A percentile compares a stretch with the other conserved stretches of the same genome.
These are phyloP conservation scores for Agrocybe pediades DNA, from an alignment of 768 basidiomycete genomes.

Conservation along the genomic window DNA sequence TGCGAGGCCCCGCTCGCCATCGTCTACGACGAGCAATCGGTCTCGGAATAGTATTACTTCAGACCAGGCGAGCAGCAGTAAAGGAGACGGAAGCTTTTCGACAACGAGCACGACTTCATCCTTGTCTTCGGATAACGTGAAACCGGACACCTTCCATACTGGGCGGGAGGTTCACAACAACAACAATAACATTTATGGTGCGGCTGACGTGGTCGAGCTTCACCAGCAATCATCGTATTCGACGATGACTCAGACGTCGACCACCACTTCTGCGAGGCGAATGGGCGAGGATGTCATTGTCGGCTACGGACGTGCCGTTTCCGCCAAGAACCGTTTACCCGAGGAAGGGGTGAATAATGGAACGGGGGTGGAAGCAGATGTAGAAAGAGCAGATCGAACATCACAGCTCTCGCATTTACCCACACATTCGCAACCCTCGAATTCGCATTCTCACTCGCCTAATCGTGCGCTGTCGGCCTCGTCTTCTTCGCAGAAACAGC, in stretches of 20 bases:
- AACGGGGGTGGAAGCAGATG: no score
- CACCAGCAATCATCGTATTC: no score
- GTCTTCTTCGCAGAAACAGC: conserved; percentile 3
- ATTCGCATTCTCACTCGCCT: no score
- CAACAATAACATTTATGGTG: background rate
- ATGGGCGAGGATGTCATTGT: no score
- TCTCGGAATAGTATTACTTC: background rate
- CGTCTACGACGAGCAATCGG: background rate
- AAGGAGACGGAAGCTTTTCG: background rate
- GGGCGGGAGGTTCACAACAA: background rate
- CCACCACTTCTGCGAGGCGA: no score
- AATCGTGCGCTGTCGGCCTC: conserved; percentile 3
- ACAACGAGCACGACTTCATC: background rate
- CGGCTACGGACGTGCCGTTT: background rate
- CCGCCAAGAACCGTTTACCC: background rate
- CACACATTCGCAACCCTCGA: no score
- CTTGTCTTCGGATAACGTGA: background rate
- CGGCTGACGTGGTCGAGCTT: background rate
- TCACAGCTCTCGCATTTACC: background rate
- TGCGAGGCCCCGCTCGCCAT: no score
- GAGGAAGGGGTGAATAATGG: no score
- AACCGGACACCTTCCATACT: background rate
- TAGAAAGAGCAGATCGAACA: no score
- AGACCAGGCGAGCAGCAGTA: background rate
- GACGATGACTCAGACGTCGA: no score